Conservation (phyloP, 2,329 filamentous ascomycete species). For the Ascochyta lentis region DNA sequence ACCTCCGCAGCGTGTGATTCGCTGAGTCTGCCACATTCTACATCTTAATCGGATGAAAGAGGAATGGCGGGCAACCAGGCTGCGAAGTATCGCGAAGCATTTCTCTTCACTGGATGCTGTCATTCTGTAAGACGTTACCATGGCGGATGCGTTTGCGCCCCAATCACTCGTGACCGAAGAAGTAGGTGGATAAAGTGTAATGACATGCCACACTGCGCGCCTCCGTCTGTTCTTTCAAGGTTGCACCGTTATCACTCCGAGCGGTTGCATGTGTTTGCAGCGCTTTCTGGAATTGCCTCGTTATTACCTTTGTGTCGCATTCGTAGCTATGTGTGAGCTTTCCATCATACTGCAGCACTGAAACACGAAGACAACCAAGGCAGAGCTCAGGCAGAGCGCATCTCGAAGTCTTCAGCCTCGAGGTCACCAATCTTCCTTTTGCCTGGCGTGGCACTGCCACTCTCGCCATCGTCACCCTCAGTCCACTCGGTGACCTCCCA, state of each 20-base stretch:
- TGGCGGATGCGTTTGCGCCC: conserved; percentile 2
- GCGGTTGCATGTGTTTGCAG: conserved; percentile 18
- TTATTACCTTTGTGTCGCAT: conserved; percentile 15
- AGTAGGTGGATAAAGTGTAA: conserved; percentile 11
- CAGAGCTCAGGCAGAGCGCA: conserved; percentile 33
- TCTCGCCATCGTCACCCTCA: conserved; percentile 48
- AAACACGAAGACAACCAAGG: conserved; percentile 7
- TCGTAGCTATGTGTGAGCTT: conserved; percentile 37
- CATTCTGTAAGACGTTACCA: conserved; percentile 3
- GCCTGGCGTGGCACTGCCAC: conserved; percentile 23
- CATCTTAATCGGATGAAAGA: neutral
- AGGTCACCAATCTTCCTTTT: conserved; percentile 47
- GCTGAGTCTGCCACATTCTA: neutral
- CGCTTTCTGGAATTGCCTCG: conserved; percentile 3
- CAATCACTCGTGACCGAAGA: conserved; percentile 1
- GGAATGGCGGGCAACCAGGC: neutral
- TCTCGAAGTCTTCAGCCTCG: conserved; percentile 39
- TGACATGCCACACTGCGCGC: conserved; percentile 17
- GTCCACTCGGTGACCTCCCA: conserved; percentile 82
- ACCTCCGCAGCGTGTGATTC: conserved; percentile 8
- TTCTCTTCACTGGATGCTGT: neutral
- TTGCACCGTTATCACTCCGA: conserved; percentile 26
- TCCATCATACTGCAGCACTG: conserved; percentile 22
- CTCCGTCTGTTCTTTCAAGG: conserved; percentile 19
- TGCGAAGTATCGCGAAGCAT: conserved; percentile 1